Evolutionary conservation across 108 stramenopile genomes (phyloP), one percentile per base, ranked within the genome.

Genomic region (Pseudonitzschia pungens): DNA sequence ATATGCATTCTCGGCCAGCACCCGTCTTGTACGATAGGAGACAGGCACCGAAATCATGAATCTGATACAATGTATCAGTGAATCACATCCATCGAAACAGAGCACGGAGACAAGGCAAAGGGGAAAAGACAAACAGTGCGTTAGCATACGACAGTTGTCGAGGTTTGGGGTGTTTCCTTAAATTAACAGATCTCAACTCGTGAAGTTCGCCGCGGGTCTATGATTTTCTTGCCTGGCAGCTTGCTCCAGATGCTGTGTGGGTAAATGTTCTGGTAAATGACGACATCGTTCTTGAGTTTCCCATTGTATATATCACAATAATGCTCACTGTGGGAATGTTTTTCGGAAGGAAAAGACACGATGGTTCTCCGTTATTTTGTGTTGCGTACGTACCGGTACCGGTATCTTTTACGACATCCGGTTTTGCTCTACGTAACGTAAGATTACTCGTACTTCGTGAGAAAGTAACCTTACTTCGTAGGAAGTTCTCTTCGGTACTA

Each of bases 11-110:
- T 40, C 81, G 70, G 0, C 67, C 67, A 16, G 73, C 44, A 1
- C 59, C 32, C 0, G 77, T 79, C 43, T 76, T 64, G 75, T 79
- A 92, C 5, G 84, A 84, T 21, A 83, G 77, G 16, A 94, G 68
- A 20, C 87, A 87, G 1, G 93, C 89, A 24, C 93, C 93, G 68
- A 81, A 91, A 24, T 78, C 78, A 26, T 89, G 83, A 26, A 94
- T 73, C 44, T 81, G n/a, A n/a, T n/a, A n/a, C n/a, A 10, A 50
- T 26, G 66, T n/a, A 55, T 26, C 2, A 55, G 26, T 1, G 26
- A 20, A 20, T 32, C 27, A 16, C 14, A 24, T 31, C 14, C 1
- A 58, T 58, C 22, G 21, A 12, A 48, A 48, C 10, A 18, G 6
- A 11, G 14, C 7, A 14, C n/a, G 57, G 27, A 2, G 33, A 3